Conservation (phyloP, 2,329 filamentous ascomycete genomes). For the Stachybotrys echinatus region DNA sequence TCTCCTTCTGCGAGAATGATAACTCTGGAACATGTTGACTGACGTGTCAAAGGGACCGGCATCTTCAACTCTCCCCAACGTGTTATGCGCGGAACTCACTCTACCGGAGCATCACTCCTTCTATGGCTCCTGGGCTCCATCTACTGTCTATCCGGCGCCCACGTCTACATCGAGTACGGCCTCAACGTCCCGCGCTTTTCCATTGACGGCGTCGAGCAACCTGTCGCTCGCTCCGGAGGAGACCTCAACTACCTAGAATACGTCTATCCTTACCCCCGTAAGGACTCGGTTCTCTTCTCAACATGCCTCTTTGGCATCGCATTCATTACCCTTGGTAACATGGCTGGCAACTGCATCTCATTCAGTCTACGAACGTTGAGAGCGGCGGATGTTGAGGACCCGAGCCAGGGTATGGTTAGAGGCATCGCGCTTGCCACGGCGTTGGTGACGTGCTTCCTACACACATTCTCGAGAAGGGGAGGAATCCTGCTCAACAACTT, state of each 20-base stretch:
- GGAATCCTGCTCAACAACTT: slow-evolving; percentile 46
- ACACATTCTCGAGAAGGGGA: slow-evolving; percentile 40
- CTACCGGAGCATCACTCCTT: slow-evolving; percentile 27
- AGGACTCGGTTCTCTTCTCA: slow-evolving; percentile 28
- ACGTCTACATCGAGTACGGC: slow-evolving; percentile 39
- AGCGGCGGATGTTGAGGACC: slow-evolving; percentile 22
- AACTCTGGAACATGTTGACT: not conserved
- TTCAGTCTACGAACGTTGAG: slow-evolving; percentile 35
- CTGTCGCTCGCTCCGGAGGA: slow-evolving; percentile 38
- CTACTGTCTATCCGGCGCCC: slow-evolving; percentile 28
- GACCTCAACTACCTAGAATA: slow-evolving; percentile 46
- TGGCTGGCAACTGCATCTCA: slow-evolving; percentile 41
- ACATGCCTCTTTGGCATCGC: slow-evolving; percentile 39
- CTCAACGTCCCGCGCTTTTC: slow-evolving; percentile 38
- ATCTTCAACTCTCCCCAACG: slow-evolving; percentile 28
- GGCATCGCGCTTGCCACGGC: slow-evolving; percentile 41
- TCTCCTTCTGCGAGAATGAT: not conserved
- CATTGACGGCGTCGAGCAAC: slow-evolving; percentile 30
- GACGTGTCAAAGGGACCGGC: slow-evolving; percentile 21
- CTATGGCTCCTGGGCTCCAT: slow-evolving; percentile 34
- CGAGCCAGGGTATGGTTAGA: slow-evolving; percentile 27
- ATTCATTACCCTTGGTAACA: slow-evolving; percentile 42
- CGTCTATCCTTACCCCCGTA: slow-evolving; percentile 31
- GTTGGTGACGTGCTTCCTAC: slow-evolving; percentile 39
- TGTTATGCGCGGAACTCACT: slow-evolving; percentile 26